Evolutionary conservation across 352 stramenopile genomes (phyloP).

Genomic region (Pythium inflatum): DNA sequence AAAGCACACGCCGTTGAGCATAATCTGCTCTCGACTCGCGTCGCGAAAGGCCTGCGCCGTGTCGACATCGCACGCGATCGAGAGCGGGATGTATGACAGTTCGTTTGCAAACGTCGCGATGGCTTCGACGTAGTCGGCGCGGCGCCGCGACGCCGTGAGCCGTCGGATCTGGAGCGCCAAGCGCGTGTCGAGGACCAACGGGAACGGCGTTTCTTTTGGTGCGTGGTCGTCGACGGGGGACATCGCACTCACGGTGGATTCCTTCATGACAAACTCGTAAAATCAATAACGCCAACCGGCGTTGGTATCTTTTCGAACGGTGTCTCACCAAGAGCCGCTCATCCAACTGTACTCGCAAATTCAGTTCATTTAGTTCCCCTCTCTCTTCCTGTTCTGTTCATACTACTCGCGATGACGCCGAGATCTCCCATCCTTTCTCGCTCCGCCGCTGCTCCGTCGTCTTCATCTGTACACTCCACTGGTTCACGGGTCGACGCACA

Average conservation of each 20-base stretch:
- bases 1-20: conserved; percentile 76
- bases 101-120: conserved; percentile 35
- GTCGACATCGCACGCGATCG: conserved; percentile 62
- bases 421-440: too few relatives aligned
- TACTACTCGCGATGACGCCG: too few relatives aligned
- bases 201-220: too few relatives aligned
- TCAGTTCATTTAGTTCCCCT: conserved; percentile 31
- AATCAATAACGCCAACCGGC: too few relatives aligned
- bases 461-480: not conserved
- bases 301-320: conserved; percentile 21
- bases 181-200: conserved; percentile 54
- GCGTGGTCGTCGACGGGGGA: conserved; percentile 7
- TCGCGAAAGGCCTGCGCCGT: conserved; percentile 74
- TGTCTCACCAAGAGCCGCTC: too few relatives aligned
- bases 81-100: conserved; percentile 55
- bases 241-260: not conserved
- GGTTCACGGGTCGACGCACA: not conserved
- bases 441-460: not conserved
- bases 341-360: conserved; percentile 6
- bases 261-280: conserved; percentile 9
- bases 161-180: conserved; percentile 47
- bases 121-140: conserved; percentile 62
- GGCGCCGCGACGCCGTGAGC: conserved; percentile 42
- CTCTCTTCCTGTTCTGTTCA: not conserved
- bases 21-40: conserved; percentile 69